A percentile compares a stretch with the other conserved stretches of the same genome.
Conservation (phyloP, 768 basidiomycete species). For the Megacollybia marginata region DNA sequence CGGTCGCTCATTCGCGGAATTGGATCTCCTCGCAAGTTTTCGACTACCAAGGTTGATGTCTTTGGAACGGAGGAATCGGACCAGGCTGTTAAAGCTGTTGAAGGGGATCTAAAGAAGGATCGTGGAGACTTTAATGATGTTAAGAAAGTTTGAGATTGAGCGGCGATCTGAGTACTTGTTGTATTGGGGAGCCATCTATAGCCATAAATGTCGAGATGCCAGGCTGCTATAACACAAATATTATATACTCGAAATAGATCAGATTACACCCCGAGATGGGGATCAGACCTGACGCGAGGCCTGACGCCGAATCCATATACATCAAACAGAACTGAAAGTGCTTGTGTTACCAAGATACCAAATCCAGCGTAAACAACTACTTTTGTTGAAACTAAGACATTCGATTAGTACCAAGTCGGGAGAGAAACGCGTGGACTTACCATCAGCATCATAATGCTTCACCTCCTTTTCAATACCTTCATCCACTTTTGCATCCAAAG, state of each 20-base stretch:
- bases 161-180: too few species aligned
- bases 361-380: conserved; percentile 89
- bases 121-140: background rate
- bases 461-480: conserved; percentile 19
- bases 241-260: too few species aligned
- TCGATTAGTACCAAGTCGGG: conserved; percentile 5
- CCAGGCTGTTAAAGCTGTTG: background rate
- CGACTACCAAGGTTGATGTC: conserved; percentile 9
- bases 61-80: conserved; percentile 6
- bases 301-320: conserved; percentile 63
- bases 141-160: background rate
- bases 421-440: conserved; percentile 31
- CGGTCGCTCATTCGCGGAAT: conserved; percentile 15
- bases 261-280: too few species aligned
- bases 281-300: too few species aligned
- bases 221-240: too few species aligned
- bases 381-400: conserved; percentile 69
- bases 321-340: conserved; percentile 63
- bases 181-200: too few species aligned
- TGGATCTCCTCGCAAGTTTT: conserved; percentile 21
- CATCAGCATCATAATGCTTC: conserved; percentile 83
- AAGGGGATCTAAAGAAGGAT: background rate
- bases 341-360: conserved; percentile 55
- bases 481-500: conserved; percentile 35
- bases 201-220: too few species aligned